A percentile compares a stretch with the other conserved stretches of the same genome.
phyloP scores from a whole-genome alignment of 345 rosid species.

The Psidium guajava region DNA sequence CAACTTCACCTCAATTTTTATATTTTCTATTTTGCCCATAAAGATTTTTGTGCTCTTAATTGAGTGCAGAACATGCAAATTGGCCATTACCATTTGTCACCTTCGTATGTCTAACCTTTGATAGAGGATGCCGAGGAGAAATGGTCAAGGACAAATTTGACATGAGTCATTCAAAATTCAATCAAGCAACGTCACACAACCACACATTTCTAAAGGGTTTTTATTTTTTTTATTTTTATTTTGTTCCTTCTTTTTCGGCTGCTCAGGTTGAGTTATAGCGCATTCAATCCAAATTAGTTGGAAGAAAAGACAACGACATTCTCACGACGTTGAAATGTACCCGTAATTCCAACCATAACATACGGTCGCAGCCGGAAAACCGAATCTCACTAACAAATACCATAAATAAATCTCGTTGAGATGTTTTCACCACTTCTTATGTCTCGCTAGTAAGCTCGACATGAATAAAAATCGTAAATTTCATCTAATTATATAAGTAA shows the following conservation, averaged over 20 bases:
- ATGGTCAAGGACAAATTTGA: not conserved
- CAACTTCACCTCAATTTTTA: too few relatives aligned
- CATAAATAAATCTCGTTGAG: not conserved
- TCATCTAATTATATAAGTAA: not conserved
- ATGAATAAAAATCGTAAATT: not conserved
- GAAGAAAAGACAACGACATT: not conserved
- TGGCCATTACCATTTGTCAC: not conserved
- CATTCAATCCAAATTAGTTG: not conserved
- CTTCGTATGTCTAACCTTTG: not conserved
- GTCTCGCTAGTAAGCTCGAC: not conserved
- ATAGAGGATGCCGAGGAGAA: not conserved
- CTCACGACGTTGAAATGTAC: not conserved
- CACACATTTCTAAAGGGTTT: not conserved
- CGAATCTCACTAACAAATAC: not conserved
- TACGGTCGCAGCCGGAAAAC: not conserved
- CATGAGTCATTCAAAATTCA: not conserved
- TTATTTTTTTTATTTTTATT: not conserved
- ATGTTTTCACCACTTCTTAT: not conserved
- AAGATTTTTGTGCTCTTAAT: not conserved
- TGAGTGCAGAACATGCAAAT: not conserved
- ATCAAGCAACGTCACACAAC: not conserved
- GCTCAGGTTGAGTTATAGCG: not conserved
- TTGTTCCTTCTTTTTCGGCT: too few relatives aligned
- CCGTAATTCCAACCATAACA: not conserved
- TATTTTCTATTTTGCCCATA: too few relatives aligned